phyloP scores from a whole-genome alignment of 257 asterid genomes.

The Solanum chaucha region DNA sequence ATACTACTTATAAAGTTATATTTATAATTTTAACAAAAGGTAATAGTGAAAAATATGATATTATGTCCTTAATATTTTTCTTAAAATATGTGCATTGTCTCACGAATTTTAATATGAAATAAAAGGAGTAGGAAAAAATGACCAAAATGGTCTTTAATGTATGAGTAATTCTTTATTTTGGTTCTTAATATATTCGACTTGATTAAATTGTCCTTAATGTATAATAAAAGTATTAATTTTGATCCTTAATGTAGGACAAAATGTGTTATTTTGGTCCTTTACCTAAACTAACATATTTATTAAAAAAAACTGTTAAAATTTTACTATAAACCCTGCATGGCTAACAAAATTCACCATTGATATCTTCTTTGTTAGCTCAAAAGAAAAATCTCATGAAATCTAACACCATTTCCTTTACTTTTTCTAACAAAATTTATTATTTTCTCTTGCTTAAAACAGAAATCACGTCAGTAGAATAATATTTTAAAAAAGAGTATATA shows the following conservation, averaged over 20 bases:
- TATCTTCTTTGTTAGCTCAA: background rate
- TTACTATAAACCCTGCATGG: rapidly evolving
- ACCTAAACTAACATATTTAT: too few species aligned
- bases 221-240: too few species aligned
- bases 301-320: too few species aligned
- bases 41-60: too few species aligned
- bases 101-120: background rate
- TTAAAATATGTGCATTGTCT: background rate
- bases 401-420: background rate
- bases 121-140: too few species aligned
- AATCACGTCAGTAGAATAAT: background rate
- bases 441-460: background rate
- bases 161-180: background rate
- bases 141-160: too few species aligned
- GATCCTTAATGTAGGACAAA: background rate
- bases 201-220: too few species aligned
- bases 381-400: background rate
- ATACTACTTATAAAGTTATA: too few species aligned
- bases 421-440: too few species aligned
- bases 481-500: background rate
- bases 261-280: background rate
- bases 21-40: too few species aligned
- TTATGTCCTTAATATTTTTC: background rate
- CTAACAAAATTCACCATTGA: background rate
- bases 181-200: too few species aligned